phyloP scores from a whole-genome alignment of 331 rosid genomes.

The Quercus tomentella region DNA sequence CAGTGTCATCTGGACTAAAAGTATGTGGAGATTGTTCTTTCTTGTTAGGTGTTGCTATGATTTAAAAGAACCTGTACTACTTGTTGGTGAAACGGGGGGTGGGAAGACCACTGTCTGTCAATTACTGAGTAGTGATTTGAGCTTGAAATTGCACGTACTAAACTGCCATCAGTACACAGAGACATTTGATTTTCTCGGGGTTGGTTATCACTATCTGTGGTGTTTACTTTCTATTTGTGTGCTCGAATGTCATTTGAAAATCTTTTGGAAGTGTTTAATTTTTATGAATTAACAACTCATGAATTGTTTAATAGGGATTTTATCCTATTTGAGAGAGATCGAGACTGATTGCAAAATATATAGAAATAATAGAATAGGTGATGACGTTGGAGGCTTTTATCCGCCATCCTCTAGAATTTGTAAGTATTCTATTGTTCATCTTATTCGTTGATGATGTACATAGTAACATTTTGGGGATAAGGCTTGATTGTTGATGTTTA shows the following conservation, averaged over 20 bases:
- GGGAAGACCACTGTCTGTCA: conserved; percentile 98
- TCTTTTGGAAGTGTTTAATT: background rate
- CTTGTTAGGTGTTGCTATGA: conserved; percentile 77
- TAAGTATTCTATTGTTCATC: conserved; percentile 33
- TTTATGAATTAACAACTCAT: background rate
- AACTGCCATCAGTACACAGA: conserved; percentile 95
- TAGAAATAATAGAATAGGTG: conserved; percentile 47
- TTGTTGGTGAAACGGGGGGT: conserved; percentile 97
- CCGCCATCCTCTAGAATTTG: conserved; percentile 36
- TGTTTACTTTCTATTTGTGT: background rate
- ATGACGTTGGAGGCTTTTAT: conserved; percentile 38
- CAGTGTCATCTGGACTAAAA: conserved; percentile 62
- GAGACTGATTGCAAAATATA: conserved; percentile 40
- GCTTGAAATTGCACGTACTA: conserved; percentile 61
- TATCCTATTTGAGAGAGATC: conserved; percentile 77
- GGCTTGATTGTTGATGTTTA: background rate
- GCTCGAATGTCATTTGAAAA: background rate
- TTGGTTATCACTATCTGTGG: conserved; percentile 26
- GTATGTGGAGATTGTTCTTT: conserved; percentile 73
- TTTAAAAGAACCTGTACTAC: conserved; percentile 81
- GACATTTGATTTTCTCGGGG: conserved; percentile 97
- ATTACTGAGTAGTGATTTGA: conserved; percentile 61
- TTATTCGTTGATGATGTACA: background rate
- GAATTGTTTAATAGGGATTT: conserved; percentile 52
- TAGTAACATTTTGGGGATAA: background rate